A percentile compares a stretch with the other conserved stretches of the same genome.
Conservation (phyloP, 371 early-diverging fungal species). For the Nematocida displodere region DNA sequence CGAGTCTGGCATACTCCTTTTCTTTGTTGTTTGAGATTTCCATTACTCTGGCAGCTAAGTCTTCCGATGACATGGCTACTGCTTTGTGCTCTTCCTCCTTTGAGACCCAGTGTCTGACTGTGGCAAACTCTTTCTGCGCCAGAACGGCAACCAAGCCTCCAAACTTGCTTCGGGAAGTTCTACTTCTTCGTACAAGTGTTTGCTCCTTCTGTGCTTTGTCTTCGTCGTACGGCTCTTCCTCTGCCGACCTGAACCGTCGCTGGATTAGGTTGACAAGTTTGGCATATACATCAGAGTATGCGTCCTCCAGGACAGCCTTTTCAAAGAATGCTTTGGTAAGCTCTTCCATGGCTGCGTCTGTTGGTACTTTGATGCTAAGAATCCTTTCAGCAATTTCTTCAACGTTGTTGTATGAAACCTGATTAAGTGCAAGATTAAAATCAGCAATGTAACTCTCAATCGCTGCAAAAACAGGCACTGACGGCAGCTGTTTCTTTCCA, state of each 20-base stretch:
- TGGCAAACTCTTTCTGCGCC: not conserved
- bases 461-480: constrained; percentile 8
- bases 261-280: constrained; percentile 11
- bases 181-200: not conserved
- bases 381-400: constrained; percentile 21
- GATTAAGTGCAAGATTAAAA: constrained; percentile 41
- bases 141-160: not conserved
- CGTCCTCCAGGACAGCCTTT: constrained; percentile 34
- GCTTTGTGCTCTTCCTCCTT: not conserved
- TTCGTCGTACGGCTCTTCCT: constrained; percentile 37
- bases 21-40: constrained; percentile 47
- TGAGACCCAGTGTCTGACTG: not conserved
- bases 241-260: constrained; percentile 4
- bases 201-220: not conserved
- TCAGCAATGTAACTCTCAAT: constrained; percentile 31
- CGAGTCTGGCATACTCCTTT: constrained; percentile 30
- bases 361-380: constrained; percentile 25
- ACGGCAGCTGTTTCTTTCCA: not conserved
- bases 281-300: constrained; percentile 25
- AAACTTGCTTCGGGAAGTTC: not conserved
- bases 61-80: constrained; percentile 1
- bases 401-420: constrained; percentile 31
- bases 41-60: constrained; percentile 29
- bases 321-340: constrained; percentile 28
- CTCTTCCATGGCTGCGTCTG: constrained; percentile 2